phyloP scores from a whole-genome alignment of 805 yeast species.

The Wickerhamomyces rabaulensis region DNA sequence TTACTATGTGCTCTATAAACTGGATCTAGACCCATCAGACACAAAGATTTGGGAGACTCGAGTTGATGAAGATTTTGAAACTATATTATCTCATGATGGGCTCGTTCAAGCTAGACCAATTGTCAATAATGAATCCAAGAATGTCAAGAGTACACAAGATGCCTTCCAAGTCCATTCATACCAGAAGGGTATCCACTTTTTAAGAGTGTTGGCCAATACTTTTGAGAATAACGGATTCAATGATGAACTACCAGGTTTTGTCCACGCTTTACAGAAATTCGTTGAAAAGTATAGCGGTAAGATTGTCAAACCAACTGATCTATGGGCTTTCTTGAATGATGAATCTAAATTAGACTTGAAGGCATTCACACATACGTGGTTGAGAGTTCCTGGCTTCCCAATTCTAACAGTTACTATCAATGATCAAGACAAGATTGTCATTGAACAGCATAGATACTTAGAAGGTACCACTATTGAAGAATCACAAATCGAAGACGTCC shows the following conservation, averaged over 20 bases:
- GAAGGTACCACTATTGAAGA: slow-evolving; percentile 20
- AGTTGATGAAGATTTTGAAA: slow-evolving; percentile 26
- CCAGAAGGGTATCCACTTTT: slow-evolving; percentile 53
- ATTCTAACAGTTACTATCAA: slow-evolving; percentile 33
- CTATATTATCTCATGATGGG: slow-evolving; percentile 33
- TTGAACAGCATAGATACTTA: slow-evolving; percentile 37
- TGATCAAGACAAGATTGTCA: slow-evolving; percentile 24
- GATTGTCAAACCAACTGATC: slow-evolving; percentile 42
- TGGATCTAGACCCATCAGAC: slow-evolving; percentile 23
- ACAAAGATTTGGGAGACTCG: slow-evolving; percentile 29
- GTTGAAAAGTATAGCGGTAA: slow-evolving; percentile 30
- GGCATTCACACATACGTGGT: slow-evolving; percentile 55
- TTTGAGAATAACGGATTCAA: slow-evolving; percentile 29
- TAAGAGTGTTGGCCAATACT: slow-evolving; percentile 46
- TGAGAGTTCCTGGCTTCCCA: slow-evolving; percentile 56
- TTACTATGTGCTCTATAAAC: slow-evolving; percentile 34
- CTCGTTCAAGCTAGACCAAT: slow-evolving; percentile 28
- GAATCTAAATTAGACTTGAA: slow-evolving; percentile 37
- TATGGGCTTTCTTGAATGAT: slow-evolving; percentile 43
- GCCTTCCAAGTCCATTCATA: slow-evolving; percentile 49
- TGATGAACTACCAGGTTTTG: slow-evolving; percentile 28
- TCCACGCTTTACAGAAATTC: slow-evolving; percentile 33
- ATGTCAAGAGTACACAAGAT: slow-evolving; percentile 35
- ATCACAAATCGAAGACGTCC: slow-evolving; percentile 45
- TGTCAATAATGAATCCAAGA: slow-evolving; percentile 21